Evolutionary conservation across 2,329 filamentous ascomycete genomes (phyloP).

Genomic region (Chrysoporthe cubensis): DNA sequence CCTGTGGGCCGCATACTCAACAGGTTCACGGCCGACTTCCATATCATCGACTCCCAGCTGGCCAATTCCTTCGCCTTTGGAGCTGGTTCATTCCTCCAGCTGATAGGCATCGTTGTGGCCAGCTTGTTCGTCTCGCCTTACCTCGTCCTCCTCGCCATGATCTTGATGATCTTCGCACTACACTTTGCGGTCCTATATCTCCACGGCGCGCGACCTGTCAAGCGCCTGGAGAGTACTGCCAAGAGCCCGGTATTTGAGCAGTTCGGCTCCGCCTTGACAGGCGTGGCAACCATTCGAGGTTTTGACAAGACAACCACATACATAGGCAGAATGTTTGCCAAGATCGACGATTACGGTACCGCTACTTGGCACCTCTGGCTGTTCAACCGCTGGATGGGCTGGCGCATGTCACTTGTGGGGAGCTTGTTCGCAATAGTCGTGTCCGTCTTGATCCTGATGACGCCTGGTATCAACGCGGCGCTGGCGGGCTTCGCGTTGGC

Average conservation of each 20-base stretch:
- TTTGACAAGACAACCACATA: conserved; percentile 72
- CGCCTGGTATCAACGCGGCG: conserved; percentile 66
- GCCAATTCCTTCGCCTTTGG: conserved; percentile 66
- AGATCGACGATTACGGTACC: conserved; percentile 69
- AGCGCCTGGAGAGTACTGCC: conserved; percentile 75
- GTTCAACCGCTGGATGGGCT: conserved; percentile 77
- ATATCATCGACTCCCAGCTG: conserved; percentile 70
- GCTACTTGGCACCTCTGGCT: conserved; percentile 71
- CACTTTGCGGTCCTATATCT: conserved; percentile 66
- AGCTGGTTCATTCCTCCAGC: conserved; percentile 61
- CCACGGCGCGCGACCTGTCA: conserved; percentile 72
- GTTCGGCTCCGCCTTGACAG: conserved; percentile 73
- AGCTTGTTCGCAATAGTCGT: conserved; percentile 70
- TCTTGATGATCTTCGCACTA: conserved; percentile 62
- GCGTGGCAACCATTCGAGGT: conserved; percentile 75
- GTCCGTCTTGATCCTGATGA: conserved; percentile 65
- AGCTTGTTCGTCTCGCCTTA: conserved; percentile 69
- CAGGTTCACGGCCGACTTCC: conserved; percentile 78
- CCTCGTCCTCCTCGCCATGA: conserved; percentile 64
- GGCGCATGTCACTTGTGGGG: conserved; percentile 72
- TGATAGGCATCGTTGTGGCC: conserved; percentile 69
- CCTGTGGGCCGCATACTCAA: conserved; percentile 78
- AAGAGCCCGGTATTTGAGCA: conserved; percentile 83
- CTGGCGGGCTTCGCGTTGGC: conserved; percentile 76
- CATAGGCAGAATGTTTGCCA: conserved; percentile 68